Evolutionary conservation across 179 eudicot genomes (phyloP).

Genomic region (Actinidia polygama): DNA sequence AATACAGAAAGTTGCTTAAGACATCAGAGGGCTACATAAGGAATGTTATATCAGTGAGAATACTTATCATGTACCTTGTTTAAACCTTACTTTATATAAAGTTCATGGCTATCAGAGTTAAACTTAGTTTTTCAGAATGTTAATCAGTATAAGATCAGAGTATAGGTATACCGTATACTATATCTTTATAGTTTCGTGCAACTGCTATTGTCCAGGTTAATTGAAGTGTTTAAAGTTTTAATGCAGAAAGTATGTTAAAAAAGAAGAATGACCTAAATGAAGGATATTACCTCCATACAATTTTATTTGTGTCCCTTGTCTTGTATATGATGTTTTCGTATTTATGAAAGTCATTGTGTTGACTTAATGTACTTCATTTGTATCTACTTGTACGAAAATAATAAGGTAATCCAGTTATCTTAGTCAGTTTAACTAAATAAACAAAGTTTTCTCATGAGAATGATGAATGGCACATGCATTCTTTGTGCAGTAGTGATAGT

Average conservation of each 20-base stretch:
- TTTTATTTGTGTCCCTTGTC: not conserved
- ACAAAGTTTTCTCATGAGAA: slow-evolving; percentile 10
- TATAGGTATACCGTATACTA: not conserved
- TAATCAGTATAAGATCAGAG: not conserved
- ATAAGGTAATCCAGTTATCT: not conserved
- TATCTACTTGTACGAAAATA: not conserved
- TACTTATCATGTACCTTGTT: not conserved
- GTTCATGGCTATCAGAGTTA: not conserved
- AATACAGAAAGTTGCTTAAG: not conserved
- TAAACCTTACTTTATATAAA: not conserved
- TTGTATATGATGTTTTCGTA: not conserved
- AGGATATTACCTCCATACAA: not conserved
- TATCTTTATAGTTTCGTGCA: not conserved
- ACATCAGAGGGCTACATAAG: not conserved
- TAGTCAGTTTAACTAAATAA: not conserved
- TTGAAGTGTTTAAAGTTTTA: not conserved
- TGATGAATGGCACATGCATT: slow-evolving; percentile 36
- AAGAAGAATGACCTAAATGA: slow-evolving; percentile 5
- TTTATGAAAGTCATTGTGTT: not conserved
- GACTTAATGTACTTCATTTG: slow-evolving; percentile 5
- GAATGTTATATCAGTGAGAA: not conserved
- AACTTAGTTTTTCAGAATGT: not conserved
- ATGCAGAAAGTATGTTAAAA: slow-evolving; percentile 15
- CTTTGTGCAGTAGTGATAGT: slow-evolving; percentile 19
- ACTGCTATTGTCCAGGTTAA: not conserved